Evolutionary conservation across 257 asterid genomes (phyloP).

Genomic region (Mentha longifolia): DNA sequence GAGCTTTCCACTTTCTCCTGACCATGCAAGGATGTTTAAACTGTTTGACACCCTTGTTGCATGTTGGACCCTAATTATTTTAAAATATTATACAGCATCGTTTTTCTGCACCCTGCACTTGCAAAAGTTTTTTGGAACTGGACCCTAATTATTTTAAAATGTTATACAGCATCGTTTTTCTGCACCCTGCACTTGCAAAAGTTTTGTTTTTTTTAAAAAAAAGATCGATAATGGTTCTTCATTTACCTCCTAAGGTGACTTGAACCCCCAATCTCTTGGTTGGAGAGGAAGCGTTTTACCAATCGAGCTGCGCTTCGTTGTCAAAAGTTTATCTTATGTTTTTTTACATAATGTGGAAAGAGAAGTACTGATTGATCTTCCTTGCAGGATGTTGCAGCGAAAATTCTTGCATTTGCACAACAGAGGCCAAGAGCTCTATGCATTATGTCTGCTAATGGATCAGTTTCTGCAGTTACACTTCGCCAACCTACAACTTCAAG

Average conservation of each 20-base stretch:
- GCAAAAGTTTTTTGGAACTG: background rate
- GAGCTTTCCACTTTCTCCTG: background rate
- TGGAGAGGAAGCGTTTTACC: too few species aligned
- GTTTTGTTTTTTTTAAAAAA: too few species aligned
- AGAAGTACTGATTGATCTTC: conserved; percentile 22
- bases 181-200: too few species aligned
- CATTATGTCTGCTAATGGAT: conserved; percentile 81
- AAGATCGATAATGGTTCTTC: too few species aligned
- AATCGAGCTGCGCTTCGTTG: too few species aligned
- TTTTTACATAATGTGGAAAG: background rate
- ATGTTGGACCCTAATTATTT: background rate
- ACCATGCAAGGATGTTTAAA: background rate
- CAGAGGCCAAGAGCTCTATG: conserved; percentile 96
- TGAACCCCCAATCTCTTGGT: too few species aligned
- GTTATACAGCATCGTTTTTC: too few species aligned
- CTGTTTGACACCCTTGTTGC: background rate
- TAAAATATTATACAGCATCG: background rate
- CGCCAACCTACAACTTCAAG: conserved; percentile 75
- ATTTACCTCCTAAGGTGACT: too few species aligned
- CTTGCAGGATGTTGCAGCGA: conserved; percentile 85
- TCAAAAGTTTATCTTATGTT: conserved; percentile 8
- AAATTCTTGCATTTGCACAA: conserved; percentile 86
- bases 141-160: too few species aligned
- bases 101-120: background rate
- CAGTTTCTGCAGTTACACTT: conserved; percentile 75